These are phyloP conservation scores for Primulina tabacum DNA, from an alignment of 257 asterid genomes.

Conservation along the genomic window DNA sequence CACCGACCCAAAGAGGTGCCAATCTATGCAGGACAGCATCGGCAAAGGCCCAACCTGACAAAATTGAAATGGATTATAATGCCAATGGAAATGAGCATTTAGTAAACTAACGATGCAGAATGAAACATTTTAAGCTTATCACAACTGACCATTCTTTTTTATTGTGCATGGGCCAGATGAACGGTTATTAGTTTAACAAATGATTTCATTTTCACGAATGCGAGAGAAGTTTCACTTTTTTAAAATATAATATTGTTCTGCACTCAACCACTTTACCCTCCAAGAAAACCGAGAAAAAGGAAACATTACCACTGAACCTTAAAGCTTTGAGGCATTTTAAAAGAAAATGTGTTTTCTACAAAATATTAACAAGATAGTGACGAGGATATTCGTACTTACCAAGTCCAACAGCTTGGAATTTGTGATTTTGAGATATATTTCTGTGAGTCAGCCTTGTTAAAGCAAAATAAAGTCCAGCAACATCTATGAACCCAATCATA, in stretches of 20 bases:
- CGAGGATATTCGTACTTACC: conserved; percentile 45
- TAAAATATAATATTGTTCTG: background rate
- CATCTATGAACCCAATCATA: conserved; percentile 88
- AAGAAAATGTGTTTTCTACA: background rate
- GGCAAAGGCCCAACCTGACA: conserved; percentile 98
- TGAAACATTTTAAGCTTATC: background rate
- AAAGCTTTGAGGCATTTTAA: background rate
- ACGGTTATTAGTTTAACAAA: background rate
- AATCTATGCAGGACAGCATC: conserved; percentile 92
- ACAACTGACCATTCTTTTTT: background rate
- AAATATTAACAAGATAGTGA: conserved; percentile 8
- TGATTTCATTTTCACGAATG: background rate
- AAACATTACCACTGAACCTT: background rate
- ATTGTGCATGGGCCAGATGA: background rate
- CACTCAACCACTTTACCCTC: background rate
- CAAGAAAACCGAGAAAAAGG: background rate
- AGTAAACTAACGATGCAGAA: background rate
- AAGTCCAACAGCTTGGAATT: conserved; percentile 99
- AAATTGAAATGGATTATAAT: conserved; percentile 22
- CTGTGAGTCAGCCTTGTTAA: conserved; percentile 93
- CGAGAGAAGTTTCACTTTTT: background rate
- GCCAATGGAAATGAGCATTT: conserved; percentile 10
- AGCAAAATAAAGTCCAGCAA: conserved; percentile 95
- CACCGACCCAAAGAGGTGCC: conserved; percentile 99
- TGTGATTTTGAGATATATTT: conserved; percentile 95